Base-by-base conservation (phyloP, 257 asterid species). In the Voacanga thouarsii region DNA sequence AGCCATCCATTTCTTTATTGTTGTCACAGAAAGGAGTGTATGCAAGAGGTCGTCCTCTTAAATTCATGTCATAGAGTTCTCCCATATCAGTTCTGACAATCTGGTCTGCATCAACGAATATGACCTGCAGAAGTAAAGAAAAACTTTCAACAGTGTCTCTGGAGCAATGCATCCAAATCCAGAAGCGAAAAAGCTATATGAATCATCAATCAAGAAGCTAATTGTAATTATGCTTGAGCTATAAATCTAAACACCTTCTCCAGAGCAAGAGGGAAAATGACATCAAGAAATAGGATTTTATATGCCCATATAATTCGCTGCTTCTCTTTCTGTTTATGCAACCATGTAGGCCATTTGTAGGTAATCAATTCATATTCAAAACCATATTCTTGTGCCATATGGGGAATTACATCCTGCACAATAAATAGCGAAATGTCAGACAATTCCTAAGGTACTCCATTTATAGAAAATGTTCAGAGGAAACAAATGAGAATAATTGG, bases 1-100 rank as follows among this genome's bases (percentile, higher is more conserved):
- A 96, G 80, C 99, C 99, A 87, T 96, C 99, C 99, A 96, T 96
- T 18, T 96, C 99, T 85, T 89, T 96, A 84, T 96, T 96, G 85
- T 96, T 96, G 88, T 96, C 98, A 80, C 99, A 96, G 85, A 96
- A 96, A 47, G 99, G 99, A 18, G 99, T 96, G 79, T 96, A 96
- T 23, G 97, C 99, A 71, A 93, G 96, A 33, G 99, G 92, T 37
- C 93, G 87, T 81, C 98, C 98, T 79, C 73, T 89, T 71, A 96
- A 78, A 82, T 96, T 85, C 98, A 96, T 96, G 85, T 96, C 99
- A 80, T 96, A 96, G 66, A 96, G 96, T 81, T 96, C 97, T 79
- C 99, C 99, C 97, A 96, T 92, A 81, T 96, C 96, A 65, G 98
- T 77, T 86, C 99, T 89, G 79, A 96, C 91, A 76, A 93, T 93